Base-by-base conservation (phyloP, 805 yeast genomes). In the Wickerhamiella occidentalis region DNA sequence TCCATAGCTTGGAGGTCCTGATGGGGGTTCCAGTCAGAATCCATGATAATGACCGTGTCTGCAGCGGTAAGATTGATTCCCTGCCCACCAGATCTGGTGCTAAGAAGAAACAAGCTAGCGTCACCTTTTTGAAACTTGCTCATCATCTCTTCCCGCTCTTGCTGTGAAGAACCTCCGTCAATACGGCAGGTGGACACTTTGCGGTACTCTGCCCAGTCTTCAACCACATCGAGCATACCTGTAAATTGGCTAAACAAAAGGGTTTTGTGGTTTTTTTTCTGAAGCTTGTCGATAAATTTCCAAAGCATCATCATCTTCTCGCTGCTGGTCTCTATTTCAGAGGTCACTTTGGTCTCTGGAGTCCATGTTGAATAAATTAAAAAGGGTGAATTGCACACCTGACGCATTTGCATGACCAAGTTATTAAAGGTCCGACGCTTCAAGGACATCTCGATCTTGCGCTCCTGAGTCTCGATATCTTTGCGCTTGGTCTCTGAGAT, bases 21-120 rank as follows among this genome's bases (percentile, higher is more conserved):
- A 61, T 90, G 96, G 0, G 97, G 98, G 59, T 90, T 90, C 95
- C 96, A 90, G 61, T 90, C 98, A 50, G 86, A 82, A 60, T 90
- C 98, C 61, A 85, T 87, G 9, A 90, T 58, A 3, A 90, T 76
- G 1, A 92, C 97, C 1, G 94, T 80, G 55, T 92, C 96, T 0
- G 97, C 95, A 0, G 82, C 78, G 0, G 81, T 76, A 49, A 90
- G 69, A 60, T 90, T 90, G 40, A 90, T 77, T 4, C 98, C 98
- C 28, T 90, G 72, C 0, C 97, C 97, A 8, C 96, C 98, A 0
- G 97, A 90, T 54, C 97, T 72, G 0, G 98, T 92, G 12, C 94
- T 82, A 12, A 92, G 69, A 47, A 92, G 64, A 55, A 90, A 90
- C 1, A 87, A 71, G 23, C 68, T 65, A 23, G 60, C 58, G 12